phyloP scores from a whole-genome alignment of 1,139 yeast species.

The Kurtzmaniella quercitrusa region DNA sequence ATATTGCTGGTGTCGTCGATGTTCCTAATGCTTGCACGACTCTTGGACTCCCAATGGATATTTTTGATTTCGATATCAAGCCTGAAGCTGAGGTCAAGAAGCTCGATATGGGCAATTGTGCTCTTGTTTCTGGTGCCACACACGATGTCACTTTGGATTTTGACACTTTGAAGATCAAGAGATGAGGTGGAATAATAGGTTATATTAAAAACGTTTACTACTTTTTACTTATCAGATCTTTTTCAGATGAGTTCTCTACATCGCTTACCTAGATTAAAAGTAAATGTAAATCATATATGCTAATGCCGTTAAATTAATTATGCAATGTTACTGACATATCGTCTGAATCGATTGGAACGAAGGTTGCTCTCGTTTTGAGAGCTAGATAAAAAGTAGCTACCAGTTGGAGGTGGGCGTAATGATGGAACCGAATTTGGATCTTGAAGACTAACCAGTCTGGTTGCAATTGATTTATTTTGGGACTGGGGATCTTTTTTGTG shows the following conservation, averaged over 20 bases:
- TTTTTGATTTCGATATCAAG: slow-evolving; percentile 44
- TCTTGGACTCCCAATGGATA: slow-evolving; percentile 47
- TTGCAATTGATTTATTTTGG: neutral
- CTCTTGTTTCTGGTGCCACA: slow-evolving; percentile 22
- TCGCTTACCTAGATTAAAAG: no score
- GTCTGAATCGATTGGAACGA: neutral
- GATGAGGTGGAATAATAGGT: neutral
- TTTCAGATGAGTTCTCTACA: no score
- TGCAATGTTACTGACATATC: neutral
- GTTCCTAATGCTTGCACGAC: slow-evolving; percentile 51
- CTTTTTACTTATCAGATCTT: no score
- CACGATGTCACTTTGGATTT: slow-evolving; percentile 11
- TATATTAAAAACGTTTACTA: neutral
- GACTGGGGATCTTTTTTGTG: neutral
- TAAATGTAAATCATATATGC: neutral
- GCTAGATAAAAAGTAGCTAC: neutral
- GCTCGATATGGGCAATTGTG: slow-evolving; percentile 32
- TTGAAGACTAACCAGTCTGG: slow-evolving; percentile 1
- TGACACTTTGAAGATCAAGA: slow-evolving; percentile 3
- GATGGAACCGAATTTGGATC: neutral
- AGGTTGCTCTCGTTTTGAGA: neutral
- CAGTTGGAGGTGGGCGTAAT: neutral
- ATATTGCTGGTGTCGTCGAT: slow-evolving; percentile 48
- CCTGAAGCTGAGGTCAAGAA: slow-evolving; percentile 26
- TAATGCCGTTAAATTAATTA: neutral